Conservation (phyloP, 2,329 filamentous ascomycete genomes). For the Penicillium paneum region DNA sequence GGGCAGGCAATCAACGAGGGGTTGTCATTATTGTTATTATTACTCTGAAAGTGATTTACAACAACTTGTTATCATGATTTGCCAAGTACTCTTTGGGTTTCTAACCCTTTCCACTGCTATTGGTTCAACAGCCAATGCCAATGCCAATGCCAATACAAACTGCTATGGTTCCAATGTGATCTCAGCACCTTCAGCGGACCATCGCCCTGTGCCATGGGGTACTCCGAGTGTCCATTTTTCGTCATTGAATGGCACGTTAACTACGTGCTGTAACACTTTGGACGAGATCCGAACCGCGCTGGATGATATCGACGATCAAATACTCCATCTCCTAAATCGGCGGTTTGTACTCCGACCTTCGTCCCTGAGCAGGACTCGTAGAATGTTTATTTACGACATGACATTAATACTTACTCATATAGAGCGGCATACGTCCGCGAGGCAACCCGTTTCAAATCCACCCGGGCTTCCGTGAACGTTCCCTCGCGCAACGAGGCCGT, state of each 20-base stretch:
- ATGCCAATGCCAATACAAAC: background rate
- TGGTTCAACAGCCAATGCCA: no score
- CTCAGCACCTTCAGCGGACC: background rate
- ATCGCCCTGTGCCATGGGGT: slow-evolving; percentile 3
- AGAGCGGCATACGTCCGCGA: slow-evolving; percentile 1
- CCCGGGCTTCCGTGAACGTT: background rate
- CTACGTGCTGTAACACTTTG: slow-evolving; percentile 5
- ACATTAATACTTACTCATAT: background rate
- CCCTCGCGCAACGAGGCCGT: slow-evolving; percentile 2
- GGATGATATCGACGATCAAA: slow-evolving; percentile 1
- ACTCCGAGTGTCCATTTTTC: slow-evolving; percentile 8
- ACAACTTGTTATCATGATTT: background rate
- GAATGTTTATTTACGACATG: background rate
- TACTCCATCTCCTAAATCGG: background rate
- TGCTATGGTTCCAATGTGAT: background rate
- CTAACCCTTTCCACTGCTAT: background rate
- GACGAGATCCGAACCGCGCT: slow-evolving; percentile 5
- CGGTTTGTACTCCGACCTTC: background rate
- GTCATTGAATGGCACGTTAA: slow-evolving; percentile 1
- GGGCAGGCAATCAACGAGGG: background rate
- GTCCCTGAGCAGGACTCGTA: background rate
- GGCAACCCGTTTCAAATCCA: slow-evolving; percentile 4
- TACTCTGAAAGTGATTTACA: no score
- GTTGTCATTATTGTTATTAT: no score
- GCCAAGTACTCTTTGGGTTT: background rate